Evolutionary conservation across 2,329 filamentous ascomycete genomes (phyloP), one percentile per base, ranked within the genome.

Genomic region (Paecilomyces sp.): DNA sequence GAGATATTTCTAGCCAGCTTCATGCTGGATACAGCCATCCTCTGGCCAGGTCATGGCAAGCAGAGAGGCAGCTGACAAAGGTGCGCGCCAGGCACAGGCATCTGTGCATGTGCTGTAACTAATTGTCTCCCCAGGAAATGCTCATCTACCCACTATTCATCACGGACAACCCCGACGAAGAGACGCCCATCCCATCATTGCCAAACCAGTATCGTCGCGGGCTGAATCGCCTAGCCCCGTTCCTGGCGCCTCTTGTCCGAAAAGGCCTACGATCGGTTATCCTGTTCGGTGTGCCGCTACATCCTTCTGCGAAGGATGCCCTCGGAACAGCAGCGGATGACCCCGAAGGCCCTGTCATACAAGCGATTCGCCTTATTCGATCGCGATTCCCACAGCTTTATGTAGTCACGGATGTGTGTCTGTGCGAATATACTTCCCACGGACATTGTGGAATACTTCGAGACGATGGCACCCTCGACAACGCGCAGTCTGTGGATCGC

Each of bases 361-460:
- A 87, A 68, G 84, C 86, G 55, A 97, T 97, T 71, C 89, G 88
- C 56, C 83, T 97, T 31, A 83, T 99, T 60, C 88, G 91, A 66
- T 85, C 90, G 65, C 83, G 87, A 47, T 97, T 97, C 76, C 94
- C 94, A 1, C 87, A 91, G 63, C 84, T 99, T 61, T 97, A 95
- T 79, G 91, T 99, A 68, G 88, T 89, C 66, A 87, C 88, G 61
- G 94, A 99, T 73, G 94, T 99, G 60, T 97, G 94, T 72, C 88
- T 99, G 7, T 99, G 94, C 83, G 94, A 99, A 78, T 99, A 99
- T 79, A 99, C 94, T 0, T 94, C 90, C 6, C 94, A 99, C 75
- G 94, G 94, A 53, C 94, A 99, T 80, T 99, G 94, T 73, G 94
- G 94, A 57, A 97, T 99, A 67, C 83, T 99, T 54, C 87, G 92